These are phyloP conservation scores for Talaromyces sp. DNA, from an alignment of 2,329 filamentous ascomycete genomes.

Conservation along the genomic window DNA sequence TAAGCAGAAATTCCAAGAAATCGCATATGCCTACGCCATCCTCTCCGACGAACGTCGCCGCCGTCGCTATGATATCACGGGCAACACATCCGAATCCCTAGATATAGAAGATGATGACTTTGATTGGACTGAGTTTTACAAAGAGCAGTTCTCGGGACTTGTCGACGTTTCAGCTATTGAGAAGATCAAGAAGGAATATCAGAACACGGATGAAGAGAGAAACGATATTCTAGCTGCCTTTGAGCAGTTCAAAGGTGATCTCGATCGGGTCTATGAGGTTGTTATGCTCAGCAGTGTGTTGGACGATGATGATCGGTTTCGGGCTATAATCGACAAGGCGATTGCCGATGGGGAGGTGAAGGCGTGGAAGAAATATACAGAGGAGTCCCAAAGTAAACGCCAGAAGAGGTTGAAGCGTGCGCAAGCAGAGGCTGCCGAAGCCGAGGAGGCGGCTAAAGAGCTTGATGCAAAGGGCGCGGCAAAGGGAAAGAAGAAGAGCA, in stretches of 20 bases:
- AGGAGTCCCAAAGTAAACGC: slow-evolving; percentile 66
- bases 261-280: slow-evolving; percentile 71
- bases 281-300: slow-evolving; percentile 85
- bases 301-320: slow-evolving; percentile 81
- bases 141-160: slow-evolving; percentile 73
- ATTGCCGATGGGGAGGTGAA: slow-evolving; percentile 67
- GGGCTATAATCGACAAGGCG: slow-evolving; percentile 73
- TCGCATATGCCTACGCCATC: slow-evolving; percentile 91
- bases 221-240: slow-evolving; percentile 74
- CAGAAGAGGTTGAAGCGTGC: slow-evolving; percentile 59
- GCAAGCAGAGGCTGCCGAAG: slow-evolving; percentile 65
- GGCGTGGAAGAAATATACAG: slow-evolving; percentile 64
- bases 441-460: slow-evolving; percentile 70
- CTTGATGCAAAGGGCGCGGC: slow-evolving; percentile 66
- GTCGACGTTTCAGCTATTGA: slow-evolving; percentile 71
- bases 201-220: slow-evolving; percentile 79
- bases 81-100: slow-evolving; percentile 79
- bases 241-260: slow-evolving; percentile 65
- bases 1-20: slow-evolving; percentile 77
- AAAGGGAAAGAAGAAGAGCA: slow-evolving; percentile 42
- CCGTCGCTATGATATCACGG: slow-evolving; percentile 82
- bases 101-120: slow-evolving; percentile 68
- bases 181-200: slow-evolving; percentile 73
- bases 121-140: slow-evolving; percentile 87
- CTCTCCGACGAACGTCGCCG: slow-evolving; percentile 79